phyloP scores from a whole-genome alignment of 1,139 yeast species.

The Blastobotrys indianensis region DNA sequence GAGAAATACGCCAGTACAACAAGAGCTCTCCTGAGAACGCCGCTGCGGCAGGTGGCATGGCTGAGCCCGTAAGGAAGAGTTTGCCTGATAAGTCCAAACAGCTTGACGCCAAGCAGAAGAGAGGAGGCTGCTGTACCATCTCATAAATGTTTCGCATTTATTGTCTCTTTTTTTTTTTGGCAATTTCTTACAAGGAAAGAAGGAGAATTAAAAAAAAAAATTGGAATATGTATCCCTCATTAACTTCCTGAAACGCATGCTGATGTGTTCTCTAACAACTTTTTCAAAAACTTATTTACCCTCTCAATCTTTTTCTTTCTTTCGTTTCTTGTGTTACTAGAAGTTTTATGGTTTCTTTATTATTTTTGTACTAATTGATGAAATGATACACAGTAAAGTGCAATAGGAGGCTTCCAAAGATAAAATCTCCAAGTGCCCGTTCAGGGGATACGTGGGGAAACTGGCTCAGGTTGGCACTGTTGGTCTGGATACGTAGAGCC shows the following conservation, averaged over 20 bases:
- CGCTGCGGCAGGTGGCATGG: neutral
- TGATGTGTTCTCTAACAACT: too few relatives aligned
- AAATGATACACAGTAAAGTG: conserved; percentile 90
- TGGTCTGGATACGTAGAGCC: conserved; percentile 61
- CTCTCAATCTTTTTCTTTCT: neutral
- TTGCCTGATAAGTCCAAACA: neutral
- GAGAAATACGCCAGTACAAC: conserved; percentile 50
- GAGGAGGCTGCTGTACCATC: conserved; percentile 1
- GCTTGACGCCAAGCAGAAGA: neutral
- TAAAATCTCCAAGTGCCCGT: conserved; percentile 82
- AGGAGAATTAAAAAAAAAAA: too few relatives aligned
- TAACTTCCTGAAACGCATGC: too few relatives aligned
- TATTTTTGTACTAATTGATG: conserved; percentile 50
- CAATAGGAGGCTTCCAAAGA: conserved; percentile 78
- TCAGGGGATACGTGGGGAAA: conserved; percentile 61
- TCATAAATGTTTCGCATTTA: too few relatives aligned
- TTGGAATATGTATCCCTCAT: too few relatives aligned
- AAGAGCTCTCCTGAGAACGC: conserved; percentile 3
- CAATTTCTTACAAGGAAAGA: too few relatives aligned
- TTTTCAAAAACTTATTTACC: too few relatives aligned
- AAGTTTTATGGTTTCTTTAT: neutral
- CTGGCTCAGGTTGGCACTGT: conserved; percentile 36
- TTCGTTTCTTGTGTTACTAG: conserved; percentile 1
- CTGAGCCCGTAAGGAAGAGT: neutral
- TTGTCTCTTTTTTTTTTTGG: too few relatives aligned